Conservation (phyloP, 2,329 filamentous ascomycete genomes). For the Helotiales sp. region DNA sequence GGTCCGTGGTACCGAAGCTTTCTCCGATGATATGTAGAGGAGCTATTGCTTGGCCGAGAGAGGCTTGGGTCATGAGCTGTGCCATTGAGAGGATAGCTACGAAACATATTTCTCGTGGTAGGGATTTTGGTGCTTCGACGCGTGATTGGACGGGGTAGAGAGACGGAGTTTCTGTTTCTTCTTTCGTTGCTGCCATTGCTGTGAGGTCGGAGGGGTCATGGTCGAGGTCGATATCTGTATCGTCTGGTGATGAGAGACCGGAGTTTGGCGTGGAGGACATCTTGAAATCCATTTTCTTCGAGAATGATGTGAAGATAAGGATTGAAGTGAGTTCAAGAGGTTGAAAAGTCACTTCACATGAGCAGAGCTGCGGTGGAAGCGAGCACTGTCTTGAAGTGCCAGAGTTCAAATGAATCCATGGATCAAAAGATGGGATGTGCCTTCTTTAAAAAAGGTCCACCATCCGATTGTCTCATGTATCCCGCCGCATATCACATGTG, state of each 20-base stretch:
- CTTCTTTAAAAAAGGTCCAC: too few species aligned
- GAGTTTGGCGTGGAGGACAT: neutral
- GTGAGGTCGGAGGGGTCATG: neutral
- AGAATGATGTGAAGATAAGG: neutral
- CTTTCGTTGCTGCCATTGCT: neutral
- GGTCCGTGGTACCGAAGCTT: constrained; percentile 45
- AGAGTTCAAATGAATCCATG: too few species aligned
- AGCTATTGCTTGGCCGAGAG: constrained; percentile 48
- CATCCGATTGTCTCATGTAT: too few species aligned
- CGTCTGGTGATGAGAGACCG: neutral
- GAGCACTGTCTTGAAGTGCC: too few species aligned
- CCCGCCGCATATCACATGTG: too few species aligned
- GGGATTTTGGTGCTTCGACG: constrained; percentile 12
- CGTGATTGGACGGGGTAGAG: constrained; percentile 13
- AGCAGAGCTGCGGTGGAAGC: too few species aligned
- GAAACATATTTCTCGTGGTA: constrained; percentile 39
- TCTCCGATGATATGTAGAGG: constrained; percentile 49
- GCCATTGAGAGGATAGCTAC: constrained; percentile 46
- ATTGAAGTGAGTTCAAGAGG: neutral
- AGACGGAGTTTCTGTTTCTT: neutral
- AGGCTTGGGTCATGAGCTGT: constrained; percentile 48
- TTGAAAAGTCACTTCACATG: neutral
- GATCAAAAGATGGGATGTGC: too few species aligned
- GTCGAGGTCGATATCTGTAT: neutral
- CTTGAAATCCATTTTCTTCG: neutral